A percentile compares a stretch with the other conserved stretches of the same genome.
phyloP scores from a whole-genome alignment of 2,329 filamentous ascomycete species.

The Emmonsiellopsis sp. region DNA sequence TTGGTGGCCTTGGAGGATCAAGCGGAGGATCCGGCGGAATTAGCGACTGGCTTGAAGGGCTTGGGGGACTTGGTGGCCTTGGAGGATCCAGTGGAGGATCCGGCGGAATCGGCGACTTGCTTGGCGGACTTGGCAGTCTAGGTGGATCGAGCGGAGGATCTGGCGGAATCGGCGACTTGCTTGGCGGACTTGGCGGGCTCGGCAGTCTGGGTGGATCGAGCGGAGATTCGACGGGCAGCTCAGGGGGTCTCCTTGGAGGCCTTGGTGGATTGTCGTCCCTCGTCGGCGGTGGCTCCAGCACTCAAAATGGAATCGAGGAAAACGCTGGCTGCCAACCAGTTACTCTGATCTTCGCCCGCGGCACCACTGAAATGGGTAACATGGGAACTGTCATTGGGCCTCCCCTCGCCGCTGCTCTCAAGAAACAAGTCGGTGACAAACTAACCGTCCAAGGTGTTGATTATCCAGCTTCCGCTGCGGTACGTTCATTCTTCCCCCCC shows the following conservation, averaged over 20 bases:
- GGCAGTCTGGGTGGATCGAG: not conserved
- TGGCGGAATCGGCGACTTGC: no score
- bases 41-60: no score
- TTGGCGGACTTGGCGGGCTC: not conserved
- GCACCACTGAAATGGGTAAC: constrained; percentile 32
- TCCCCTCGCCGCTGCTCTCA: constrained; percentile 18
- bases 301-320: constrained; percentile 30
- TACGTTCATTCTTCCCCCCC: not conserved
- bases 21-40: no score
- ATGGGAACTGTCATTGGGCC: constrained; percentile 34
- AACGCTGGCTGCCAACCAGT: constrained; percentile 31
- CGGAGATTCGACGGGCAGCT: not conserved
- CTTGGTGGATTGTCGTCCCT: not conserved
- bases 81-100: no score
- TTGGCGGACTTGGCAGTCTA: no score
- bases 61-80: not conserved
- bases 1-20: no score
- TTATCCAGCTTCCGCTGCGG: constrained; percentile 18
- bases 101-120: not conserved
- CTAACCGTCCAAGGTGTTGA: constrained; percentile 23
- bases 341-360: constrained; percentile 36
- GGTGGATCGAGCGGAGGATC: no score
- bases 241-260: not conserved
- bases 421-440: constrained; percentile 16
- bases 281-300: constrained; percentile 18